phyloP scores from a whole-genome alignment of 257 asterid genomes.

The Solanum chiquidenum region DNA sequence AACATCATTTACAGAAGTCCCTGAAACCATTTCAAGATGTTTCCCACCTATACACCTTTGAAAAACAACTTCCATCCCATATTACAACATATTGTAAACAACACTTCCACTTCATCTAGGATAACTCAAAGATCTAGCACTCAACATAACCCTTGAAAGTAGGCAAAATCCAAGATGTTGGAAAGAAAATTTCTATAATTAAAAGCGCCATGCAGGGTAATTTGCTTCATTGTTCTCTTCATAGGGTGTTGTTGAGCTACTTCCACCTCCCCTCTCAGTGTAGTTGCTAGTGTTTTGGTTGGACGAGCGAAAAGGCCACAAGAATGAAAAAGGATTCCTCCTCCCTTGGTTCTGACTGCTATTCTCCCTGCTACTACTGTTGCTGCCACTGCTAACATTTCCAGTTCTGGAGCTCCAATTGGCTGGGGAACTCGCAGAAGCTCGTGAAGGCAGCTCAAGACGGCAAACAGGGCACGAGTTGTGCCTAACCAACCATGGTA shows the following conservation, averaged over 20 bases:
- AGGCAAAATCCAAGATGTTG: not conserved
- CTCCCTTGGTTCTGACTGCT: slow-evolving; percentile 48
- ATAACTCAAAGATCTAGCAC: not conserved
- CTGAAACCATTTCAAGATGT: not conserved
- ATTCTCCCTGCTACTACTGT: slow-evolving; percentile 29
- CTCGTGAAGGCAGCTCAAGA: slow-evolving; percentile 25
- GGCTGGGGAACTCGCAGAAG: slow-evolving; percentile 21
- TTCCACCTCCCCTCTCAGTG: slow-evolving; percentile 21
- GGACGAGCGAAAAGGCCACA: slow-evolving; percentile 58
- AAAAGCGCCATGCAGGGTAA: slow-evolving; percentile 31
- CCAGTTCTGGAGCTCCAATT: slow-evolving; percentile 22
- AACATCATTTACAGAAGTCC: not conserved
- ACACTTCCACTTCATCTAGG: not conserved
- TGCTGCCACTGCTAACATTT: slow-evolving; percentile 13
- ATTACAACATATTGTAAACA: not conserved
- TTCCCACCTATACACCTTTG: not conserved
- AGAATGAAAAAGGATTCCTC: slow-evolving; percentile 71
- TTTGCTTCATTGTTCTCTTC: slow-evolving; percentile 22
- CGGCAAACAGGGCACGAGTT: slow-evolving; percentile 64
- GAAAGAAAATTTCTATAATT: slow-evolving; percentile 16
- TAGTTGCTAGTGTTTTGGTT: slow-evolving; percentile 28
- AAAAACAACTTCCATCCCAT: not conserved
- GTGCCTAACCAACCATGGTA: slow-evolving; percentile 48
- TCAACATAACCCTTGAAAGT: not conserved
- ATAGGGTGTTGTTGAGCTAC: slow-evolving; percentile 24